Percentiles rank a stretch among this genome's conserved stretches.
Conservation (phyloP, 2,329 filamentous ascomycete genomes). For the Monilinia fructicola region DNA sequence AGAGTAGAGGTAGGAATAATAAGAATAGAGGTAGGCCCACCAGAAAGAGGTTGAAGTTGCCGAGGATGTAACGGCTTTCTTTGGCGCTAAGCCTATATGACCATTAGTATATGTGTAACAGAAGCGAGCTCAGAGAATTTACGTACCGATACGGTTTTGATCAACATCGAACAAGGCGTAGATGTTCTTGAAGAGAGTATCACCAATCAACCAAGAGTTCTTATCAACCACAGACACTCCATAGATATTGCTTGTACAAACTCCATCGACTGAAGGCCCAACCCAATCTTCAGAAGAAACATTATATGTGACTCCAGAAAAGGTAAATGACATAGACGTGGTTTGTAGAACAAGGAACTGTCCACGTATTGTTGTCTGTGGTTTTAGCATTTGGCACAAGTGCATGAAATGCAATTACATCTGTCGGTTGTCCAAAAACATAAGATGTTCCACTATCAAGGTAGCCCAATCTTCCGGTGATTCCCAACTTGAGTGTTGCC, state of each 20-base stretch:
- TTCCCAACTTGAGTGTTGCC: conserved; percentile 56
- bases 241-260: conserved; percentile 71
- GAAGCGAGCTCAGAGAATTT: neutral
- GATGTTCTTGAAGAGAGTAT: conserved; percentile 86
- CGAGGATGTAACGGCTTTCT: neutral
- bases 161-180: conserved; percentile 84
- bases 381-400: conserved; percentile 58
- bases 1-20: conserved; percentile 8
- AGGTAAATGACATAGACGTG: conserved; percentile 60
- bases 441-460: conserved; percentile 85
- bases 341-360: conserved; percentile 71
- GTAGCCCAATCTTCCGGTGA: conserved; percentile 57
- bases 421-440: conserved; percentile 66
- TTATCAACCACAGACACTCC: conserved; percentile 63
- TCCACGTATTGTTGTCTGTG: conserved; percentile 62
- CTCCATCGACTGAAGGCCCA: conserved; percentile 43
- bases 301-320: conserved; percentile 65
- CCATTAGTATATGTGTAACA: neutral
- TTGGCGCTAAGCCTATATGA: conserved; percentile 20
- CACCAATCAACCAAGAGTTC: conserved; percentile 74
- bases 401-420: conserved; percentile 67
- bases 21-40: conserved; percentile 24
- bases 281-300: conserved; percentile 74
- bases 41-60: conserved; percentile 22
- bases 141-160: conserved; percentile 59